Conservation (phyloP, 2,329 filamentous ascomycete species). For the Scedosporium aurantiacum region DNA sequence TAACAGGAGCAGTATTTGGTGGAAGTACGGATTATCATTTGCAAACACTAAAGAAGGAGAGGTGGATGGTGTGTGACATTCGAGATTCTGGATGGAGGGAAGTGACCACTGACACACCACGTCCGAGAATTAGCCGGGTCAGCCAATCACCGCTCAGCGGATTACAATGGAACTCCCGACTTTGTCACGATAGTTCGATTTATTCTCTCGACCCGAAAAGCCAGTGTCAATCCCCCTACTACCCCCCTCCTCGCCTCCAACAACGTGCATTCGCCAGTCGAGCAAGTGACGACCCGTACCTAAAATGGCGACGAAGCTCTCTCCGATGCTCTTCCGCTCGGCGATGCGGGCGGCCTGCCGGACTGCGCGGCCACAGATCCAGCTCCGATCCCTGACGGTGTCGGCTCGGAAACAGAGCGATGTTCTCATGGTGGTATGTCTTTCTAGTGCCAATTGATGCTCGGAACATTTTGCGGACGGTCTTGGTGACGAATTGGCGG, state of each 20-base stretch:
- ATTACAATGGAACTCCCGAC: not conserved
- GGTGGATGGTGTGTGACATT: not conserved
- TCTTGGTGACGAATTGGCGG: not conserved
- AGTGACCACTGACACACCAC: not conserved
- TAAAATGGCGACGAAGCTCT: slow-evolving; percentile 73
- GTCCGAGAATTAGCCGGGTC: slow-evolving; percentile 17
- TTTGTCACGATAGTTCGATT: slow-evolving; percentile 3
- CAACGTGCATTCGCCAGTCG: slow-evolving; percentile 11
- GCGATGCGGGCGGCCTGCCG: slow-evolving; percentile 53
- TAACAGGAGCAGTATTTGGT: no score
- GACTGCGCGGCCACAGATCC: slow-evolving; percentile 40
- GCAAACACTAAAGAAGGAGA: no score
- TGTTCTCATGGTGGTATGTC: slow-evolving; percentile 54
- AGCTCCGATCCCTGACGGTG: slow-evolving; percentile 62
- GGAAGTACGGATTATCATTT: no score
- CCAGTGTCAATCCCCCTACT: slow-evolving; percentile 7
- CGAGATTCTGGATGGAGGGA: no score
- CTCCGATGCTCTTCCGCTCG: slow-evolving; percentile 58
- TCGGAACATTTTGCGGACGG: not conserved
- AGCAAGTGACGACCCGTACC: not conserved
- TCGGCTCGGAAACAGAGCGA: slow-evolving; percentile 62
- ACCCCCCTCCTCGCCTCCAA: slow-evolving; percentile 12
- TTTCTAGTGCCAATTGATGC: slow-evolving; percentile 1
- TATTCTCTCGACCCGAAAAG: slow-evolving; percentile 4
- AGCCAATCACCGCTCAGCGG: slow-evolving; percentile 19